Evolutionary conservation across 1,139 yeast species (phyloP), one percentile per base, ranked within the genome.

Genomic region (Debaryomyces psychrophilus): DNA sequence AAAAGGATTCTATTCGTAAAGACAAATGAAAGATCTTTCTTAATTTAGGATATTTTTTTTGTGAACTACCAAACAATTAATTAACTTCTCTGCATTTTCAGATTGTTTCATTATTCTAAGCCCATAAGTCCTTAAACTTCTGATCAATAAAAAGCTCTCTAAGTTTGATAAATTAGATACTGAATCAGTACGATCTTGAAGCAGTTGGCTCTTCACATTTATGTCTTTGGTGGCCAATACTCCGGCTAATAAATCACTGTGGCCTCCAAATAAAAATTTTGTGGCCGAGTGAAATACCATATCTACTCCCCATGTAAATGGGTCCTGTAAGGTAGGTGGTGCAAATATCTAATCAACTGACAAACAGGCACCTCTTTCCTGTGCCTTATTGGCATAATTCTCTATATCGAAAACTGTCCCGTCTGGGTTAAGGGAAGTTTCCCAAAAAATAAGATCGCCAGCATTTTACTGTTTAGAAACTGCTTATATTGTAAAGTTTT

Each of bases 221-320:
- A 61, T 57, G 50, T 81, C 81, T 61, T 84, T 82, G 9, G 87
- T 83, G 9, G 83, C 82, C 31, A 90, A 68, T 8, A 86, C 75
- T 17, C 97, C 97, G 3, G 96, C 92, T 40, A 92, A 72, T 44
- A 90, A 68, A 64, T 92, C 97, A n/a, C 96, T 87, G 64, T 90
- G 97, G 17, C 97, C 97, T 31, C 96, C 97, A 61, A 90, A n/a
- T n/a, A n/a, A 85, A 66, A 83, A 92, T 63, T 90, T 90, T 2
- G 97, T 89, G 1, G 92, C 96, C 1, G 96, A 88, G 66, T 90
- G 97, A 82, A 92, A 71, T 12, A 90, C 81, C 57, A 88, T 66
- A 63, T 90, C 97, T 27, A 86, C 96, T 37, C 93, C 96, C 33
- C 37, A 36, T 26, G 33, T 39, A 26, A 89, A 89, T 5, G 95